Conservation (phyloP, 331 rosid species). For the Pyracantha coccinea region DNA sequence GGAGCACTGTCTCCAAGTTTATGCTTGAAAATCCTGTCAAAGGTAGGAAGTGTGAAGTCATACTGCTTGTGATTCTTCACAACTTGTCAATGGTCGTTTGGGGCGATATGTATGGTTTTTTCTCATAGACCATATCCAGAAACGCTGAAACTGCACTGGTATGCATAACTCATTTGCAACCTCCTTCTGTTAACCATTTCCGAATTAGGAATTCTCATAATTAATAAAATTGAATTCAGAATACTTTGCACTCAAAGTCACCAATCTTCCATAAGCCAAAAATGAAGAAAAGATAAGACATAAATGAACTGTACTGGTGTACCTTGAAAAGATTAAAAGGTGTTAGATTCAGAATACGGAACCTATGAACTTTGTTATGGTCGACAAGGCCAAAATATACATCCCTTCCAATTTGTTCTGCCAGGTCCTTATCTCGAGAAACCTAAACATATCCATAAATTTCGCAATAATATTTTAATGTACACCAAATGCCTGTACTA, state of each 20-base stretch:
- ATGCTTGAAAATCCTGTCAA: too few species aligned
- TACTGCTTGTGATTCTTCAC: too few species aligned
- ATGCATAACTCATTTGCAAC: not conserved
- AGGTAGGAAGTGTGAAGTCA: not conserved
- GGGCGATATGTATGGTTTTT: too few species aligned
- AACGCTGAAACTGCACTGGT: not conserved
- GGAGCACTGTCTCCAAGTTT: too few species aligned
- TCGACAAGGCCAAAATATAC: slow-evolving; percentile 39
- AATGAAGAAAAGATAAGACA: not conserved
- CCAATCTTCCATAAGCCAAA: not conserved
- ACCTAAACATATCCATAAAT: slow-evolving; percentile 37
- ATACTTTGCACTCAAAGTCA: not conserved
- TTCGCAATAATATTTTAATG: not conserved
- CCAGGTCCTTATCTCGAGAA: slow-evolving; percentile 70
- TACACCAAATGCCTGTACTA: not conserved
- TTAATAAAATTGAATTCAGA: not conserved
- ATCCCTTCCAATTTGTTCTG: slow-evolving; percentile 50
- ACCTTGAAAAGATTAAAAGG: not conserved
- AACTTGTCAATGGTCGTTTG: too few species aligned
- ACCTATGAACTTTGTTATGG: slow-evolving; percentile 48
- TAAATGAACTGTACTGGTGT: not conserved
- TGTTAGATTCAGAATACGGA: not conserved
- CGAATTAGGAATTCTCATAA: not conserved
- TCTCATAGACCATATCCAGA: not conserved
- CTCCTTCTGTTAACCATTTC: not conserved